Evolutionary conservation across 768 basidiomycete genomes (phyloP), one percentile per base, ranked within the genome.

Genomic region (Lactifluus pinguis): DNA sequence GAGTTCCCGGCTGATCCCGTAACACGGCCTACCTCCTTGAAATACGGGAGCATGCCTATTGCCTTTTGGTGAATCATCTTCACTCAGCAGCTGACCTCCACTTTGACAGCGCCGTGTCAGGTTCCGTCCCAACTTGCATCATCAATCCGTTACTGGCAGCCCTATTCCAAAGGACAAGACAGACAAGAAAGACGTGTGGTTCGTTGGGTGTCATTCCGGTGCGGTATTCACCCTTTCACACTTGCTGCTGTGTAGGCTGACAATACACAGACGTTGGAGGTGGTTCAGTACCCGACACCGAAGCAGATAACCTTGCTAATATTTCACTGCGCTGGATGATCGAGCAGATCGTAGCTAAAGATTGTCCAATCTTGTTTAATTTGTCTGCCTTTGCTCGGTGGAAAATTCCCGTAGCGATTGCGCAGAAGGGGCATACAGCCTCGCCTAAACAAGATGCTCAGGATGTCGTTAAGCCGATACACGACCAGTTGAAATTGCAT

Each of bases 81-180:
- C 48, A 8, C 19, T 17, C 44, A 25, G 51, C 21, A 21, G 30
- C 44, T 52, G 8, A 61, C 17, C 8, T 29, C 6, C 21, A 32
- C 8, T 44, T 11, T 30, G 36, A 15, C 49, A 89, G 85, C 85
- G 76, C 60, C 85, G 87, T 38, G 76, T 80, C n/a, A 82, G 78
- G 68, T 90, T 84, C 68, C 71, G 75, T 30, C 84, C 87, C 2
- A 86, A 84, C 64, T 66, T 77, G 19, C 89, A 83, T 66, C 85
- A 87, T 66, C 74, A 78, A 15, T 66, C 75, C 25, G 2, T 75
- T 76, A 0, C 66, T 67, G 62, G 36, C 47, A 3, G 47, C 21
- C 9, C 61, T 21, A 71, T 10, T 6, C 34, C 17, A 3, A 44
- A 25, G 17, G 48, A 49, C 21, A 7, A 53, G 6, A 61, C 65